phyloP scores from a whole-genome alignment of 306 rosid species.

The Dryas drummondii region DNA sequence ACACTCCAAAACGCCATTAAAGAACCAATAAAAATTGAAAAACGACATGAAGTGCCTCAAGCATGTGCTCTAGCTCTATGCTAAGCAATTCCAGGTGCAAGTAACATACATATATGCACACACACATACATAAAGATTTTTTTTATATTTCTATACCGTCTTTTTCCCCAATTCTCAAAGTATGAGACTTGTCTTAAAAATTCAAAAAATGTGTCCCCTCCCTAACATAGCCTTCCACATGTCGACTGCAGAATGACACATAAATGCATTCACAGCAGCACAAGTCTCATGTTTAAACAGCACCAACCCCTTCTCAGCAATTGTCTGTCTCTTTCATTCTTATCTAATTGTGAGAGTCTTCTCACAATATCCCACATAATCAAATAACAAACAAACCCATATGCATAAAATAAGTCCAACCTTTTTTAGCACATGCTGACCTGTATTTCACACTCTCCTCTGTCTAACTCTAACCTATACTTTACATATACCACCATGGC shows the following conservation, averaged over 20 bases:
- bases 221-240: neutral
- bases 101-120: too few relatives aligned
- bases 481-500: conserved; percentile 23
- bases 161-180: neutral
- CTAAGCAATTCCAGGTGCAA: neutral
- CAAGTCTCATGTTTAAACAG: neutral
- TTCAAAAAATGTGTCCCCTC: conserved; percentile 20
- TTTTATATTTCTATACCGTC: too few relatives aligned
- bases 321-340: conserved; percentile 18
- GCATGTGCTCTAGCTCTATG: too few relatives aligned
- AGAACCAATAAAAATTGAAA: neutral
- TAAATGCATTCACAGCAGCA: neutral
- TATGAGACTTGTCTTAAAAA: conserved; percentile 11
- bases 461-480: neutral
- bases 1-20: neutral
- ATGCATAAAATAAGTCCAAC: neutral
- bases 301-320: neutral
- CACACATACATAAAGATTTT: too few relatives aligned
- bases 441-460: conserved; percentile 33
- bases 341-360: too few relatives aligned
- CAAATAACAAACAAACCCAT: neutral
- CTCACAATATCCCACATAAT: neutral
- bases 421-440: conserved; percentile 40
- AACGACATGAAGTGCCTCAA: too few relatives aligned
- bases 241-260: neutral